Base-by-base conservation (phyloP, 2,329 filamentous ascomycete species). In the Fusarium sp. region DNA sequence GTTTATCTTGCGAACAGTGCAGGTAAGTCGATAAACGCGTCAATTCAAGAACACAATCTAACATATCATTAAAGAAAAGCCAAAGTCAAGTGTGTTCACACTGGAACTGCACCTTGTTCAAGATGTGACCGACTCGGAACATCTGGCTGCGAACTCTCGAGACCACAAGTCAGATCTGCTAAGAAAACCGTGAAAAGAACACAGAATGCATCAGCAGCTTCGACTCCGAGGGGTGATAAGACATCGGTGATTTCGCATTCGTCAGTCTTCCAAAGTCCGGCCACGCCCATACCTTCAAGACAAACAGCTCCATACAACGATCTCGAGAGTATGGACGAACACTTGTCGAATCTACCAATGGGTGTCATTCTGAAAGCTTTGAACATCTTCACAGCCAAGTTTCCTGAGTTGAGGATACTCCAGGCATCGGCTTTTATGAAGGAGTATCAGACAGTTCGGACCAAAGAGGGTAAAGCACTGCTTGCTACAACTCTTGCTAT, bases 51-150 rank as follows among this genome's bases (percentile, higher is more conserved):
- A n/a, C 4, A 6, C 6, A 29, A 14, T 13, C 18, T 42, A 1
- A 48, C 16, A 20, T 8, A 27, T 4, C 1, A 14, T 4, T 8
- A 0, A 30, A 81, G 79, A 24, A 74, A 71, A 51, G 79, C 77
- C 44, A 81, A 81, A 48, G 70, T 80, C 16, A 80, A 80, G 47
- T 81, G 79, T 53, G 69, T 78, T 14, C 77, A 80, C 59, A 48
- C 65, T 7, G 79, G 79, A 24, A 66, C 32, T 5, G 57, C 77
- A 20, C 79, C 79, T 1, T 81, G 79, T 7, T 70, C 73, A 20
- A 72, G 76, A 34, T 81, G 79, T 29, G 65, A 70, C 24, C 76
- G 75, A 45, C 69, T 76, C 3, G 72, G 70, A 5, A 71, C 71
- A 6, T 29, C 65, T 8, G 71, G 67, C 1, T 80, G 79, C 37